Conservation (phyloP, 164 flowering plant genomes). For the Berberis vulgaris region DNA sequence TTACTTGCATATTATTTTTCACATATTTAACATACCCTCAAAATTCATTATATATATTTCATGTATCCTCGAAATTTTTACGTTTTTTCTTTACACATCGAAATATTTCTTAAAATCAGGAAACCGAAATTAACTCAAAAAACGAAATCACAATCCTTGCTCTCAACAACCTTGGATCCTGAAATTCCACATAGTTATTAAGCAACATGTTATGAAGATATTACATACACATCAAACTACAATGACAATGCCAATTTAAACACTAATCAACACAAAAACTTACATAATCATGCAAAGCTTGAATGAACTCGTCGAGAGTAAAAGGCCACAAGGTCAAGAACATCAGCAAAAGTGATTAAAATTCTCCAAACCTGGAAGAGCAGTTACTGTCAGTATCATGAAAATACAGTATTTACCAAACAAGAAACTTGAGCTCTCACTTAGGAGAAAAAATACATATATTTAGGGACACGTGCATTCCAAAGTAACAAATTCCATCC, state of each 20-base stretch:
- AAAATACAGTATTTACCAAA: too few species aligned
- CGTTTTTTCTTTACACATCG: too few species aligned
- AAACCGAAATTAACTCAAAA: too few species aligned
- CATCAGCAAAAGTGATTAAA: slow-evolving; percentile 81
- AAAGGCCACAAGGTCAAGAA: slow-evolving; percentile 89
- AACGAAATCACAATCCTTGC: too few species aligned
- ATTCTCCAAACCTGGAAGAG: slow-evolving; percentile 76
- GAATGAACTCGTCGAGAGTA: slow-evolving; percentile 86
- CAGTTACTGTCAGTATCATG: slow-evolving; percentile 1
- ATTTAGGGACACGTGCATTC: too few species aligned
- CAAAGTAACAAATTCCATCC: too few species aligned
- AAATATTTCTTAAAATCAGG: too few species aligned
- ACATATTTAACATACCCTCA: too few species aligned
- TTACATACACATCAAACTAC: neutral
- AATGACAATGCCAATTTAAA: neutral
- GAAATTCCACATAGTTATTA: slow-evolving; percentile 8
- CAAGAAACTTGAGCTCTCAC: neutral
- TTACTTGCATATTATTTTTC: too few species aligned
- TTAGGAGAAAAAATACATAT: too few species aligned
- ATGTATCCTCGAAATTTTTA: too few species aligned
- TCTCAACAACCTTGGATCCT: slow-evolving; percentile 71
- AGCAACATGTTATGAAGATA: neutral
- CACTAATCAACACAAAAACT: slow-evolving; percentile 17
- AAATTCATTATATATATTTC: too few species aligned
- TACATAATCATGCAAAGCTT: slow-evolving; percentile 91